Evolutionary conservation across 2,329 filamentous ascomycete genomes (phyloP), one percentile per base, ranked within the genome.

Genomic region (Alternaria alternata): DNA sequence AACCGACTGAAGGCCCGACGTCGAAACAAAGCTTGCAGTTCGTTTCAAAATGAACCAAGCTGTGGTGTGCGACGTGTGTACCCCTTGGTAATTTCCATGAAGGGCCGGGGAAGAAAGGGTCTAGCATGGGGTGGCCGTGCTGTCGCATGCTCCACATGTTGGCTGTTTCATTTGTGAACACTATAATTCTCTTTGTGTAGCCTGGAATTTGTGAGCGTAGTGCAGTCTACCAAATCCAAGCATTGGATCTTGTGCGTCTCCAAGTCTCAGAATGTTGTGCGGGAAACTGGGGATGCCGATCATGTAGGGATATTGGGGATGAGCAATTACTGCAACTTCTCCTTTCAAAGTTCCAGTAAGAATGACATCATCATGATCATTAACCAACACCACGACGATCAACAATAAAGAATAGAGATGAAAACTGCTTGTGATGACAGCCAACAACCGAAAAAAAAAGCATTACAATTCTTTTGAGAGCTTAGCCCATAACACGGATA

Each of bases 351-450:
- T 36, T 16, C 32, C 20, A 49, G 32, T 42, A 51, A 49, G 20
- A n/a, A 41, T 56, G 54, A 56, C 54, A 43, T 56, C 54, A 56
- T 56, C 44, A 46, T 56, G 44, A 51, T 26, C 14, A 26, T 30
- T n/a, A 7, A 8, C 32, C 20, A 48, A 34, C 44, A 48, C 44
- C 7, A 36, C 20, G 20, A 48, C 11, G 14, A 48, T 12, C 46
- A 36, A 38, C 32, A 49, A 11, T 24, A 36, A 38, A 8, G 46
- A 49, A 18, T 2, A 16, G 24, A 52, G 14, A 12, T 18, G 3
- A 11, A 28, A 28, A 30, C 7, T 32, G 34, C 30, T 34, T 43
- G 46, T 1, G 16, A 38, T 36, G 14, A 4, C 20, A 36, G 11
- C 3, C 14, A 36, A 49, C 32, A 36, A 12, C 24, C 24, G 24